Conservation (phyloP, 148 eudicot species). For the Amaranthus palmeri region DNA sequence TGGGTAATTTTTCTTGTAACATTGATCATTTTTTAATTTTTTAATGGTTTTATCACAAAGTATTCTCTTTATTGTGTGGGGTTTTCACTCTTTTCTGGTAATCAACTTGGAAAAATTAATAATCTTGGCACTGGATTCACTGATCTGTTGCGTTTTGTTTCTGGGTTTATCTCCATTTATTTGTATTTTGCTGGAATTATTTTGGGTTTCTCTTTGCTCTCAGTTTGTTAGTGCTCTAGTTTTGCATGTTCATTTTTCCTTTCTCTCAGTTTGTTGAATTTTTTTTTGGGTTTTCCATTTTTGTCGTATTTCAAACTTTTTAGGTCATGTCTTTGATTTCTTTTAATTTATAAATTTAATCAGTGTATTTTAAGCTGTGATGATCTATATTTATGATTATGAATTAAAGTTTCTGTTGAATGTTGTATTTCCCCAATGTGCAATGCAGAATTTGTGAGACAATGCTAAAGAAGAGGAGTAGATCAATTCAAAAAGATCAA, state of each 20-base stretch:
- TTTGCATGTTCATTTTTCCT: conserved; percentile 21
- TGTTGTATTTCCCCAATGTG: neutral
- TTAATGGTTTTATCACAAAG: neutral
- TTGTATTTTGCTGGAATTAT: conserved; percentile 12
- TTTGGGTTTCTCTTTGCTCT: neutral
- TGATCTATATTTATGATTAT: neutral
- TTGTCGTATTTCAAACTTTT: neutral
- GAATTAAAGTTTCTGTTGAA: too few species aligned
- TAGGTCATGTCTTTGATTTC: neutral
- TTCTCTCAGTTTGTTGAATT: too few species aligned
- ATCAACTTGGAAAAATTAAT: conserved; percentile 8
- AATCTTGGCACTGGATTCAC: conserved; percentile 8
- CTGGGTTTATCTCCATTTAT: neutral
- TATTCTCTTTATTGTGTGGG: neutral
- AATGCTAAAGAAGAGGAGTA: conserved; percentile 68
- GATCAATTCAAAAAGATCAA: conserved; percentile 69
- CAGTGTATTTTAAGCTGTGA: neutral
- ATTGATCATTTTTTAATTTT: neutral
- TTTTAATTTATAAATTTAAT: neutral
- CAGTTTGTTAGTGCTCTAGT: conserved; percentile 9
- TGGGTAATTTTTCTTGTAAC: conserved; percentile 15
- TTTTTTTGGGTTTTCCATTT: conserved; percentile 8
- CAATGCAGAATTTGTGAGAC: conserved; percentile 19
- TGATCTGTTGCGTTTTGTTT: conserved; percentile 11
- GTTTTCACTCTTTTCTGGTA: conserved; percentile 5